These are phyloP conservation scores for Lablab purpureus DNA, from an alignment of 306 rosid genomes.

Conservation along the genomic window DNA sequence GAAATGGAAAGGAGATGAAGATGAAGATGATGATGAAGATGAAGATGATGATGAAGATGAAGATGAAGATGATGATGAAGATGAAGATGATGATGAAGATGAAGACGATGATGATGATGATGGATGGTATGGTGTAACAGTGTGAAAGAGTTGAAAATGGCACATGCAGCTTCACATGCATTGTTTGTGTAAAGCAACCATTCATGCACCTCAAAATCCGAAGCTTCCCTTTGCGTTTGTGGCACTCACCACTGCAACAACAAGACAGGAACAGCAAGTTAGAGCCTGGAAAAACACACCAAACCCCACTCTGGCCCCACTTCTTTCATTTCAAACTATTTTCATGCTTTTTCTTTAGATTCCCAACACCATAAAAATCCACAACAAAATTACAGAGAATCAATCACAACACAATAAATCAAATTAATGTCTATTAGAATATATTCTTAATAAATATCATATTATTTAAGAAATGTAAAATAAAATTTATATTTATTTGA, in stretches of 20 bases:
- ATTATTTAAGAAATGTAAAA: too few relatives aligned
- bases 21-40: too few relatives aligned
- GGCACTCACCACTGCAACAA: background rate
- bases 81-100: background rate
- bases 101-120: background rate
- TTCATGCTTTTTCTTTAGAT: background rate
- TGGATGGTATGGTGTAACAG: conserved; percentile 1
- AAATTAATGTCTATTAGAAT: too few relatives aligned
- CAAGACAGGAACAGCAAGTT: conserved; percentile 9
- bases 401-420: too few relatives aligned
- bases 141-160: conserved; percentile 13
- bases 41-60: too few relatives aligned
- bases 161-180: conserved; percentile 46
- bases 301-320: conserved; percentile 8
- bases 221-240: conserved; percentile 40
- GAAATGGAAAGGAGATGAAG: background rate
- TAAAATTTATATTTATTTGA: too few relatives aligned
- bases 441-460: too few relatives aligned
- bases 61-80: too few relatives aligned
- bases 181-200: conserved; percentile 33
- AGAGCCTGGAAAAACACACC: conserved; percentile 21
- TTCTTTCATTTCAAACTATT: conserved; percentile 4
- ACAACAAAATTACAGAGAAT: too few relatives aligned
- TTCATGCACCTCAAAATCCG: conserved; percentile 32
- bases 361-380: background rate